phyloP scores from a whole-genome alignment of 2,329 filamentous ascomycete genomes.

The Fusarium citri region DNA sequence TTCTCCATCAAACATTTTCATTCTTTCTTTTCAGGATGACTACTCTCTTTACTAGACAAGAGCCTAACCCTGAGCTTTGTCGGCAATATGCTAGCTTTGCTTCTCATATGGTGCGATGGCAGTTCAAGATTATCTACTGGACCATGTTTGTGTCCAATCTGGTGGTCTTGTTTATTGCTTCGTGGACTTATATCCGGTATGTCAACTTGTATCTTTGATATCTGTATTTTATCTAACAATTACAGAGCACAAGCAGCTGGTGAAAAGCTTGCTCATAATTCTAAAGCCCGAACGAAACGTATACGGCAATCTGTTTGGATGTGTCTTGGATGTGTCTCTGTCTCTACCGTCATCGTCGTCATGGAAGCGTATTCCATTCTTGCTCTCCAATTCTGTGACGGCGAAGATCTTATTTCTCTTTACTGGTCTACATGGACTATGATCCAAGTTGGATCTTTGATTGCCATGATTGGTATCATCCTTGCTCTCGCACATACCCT shows the following conservation, averaged over 20 bases:
- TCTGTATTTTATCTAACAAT: not conserved
- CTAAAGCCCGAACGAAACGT: conserved; percentile 50
- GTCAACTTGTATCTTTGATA: conserved; percentile 23
- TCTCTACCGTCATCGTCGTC: conserved; percentile 60
- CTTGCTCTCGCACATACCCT: conserved; percentile 64
- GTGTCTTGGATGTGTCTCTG: conserved; percentile 57
- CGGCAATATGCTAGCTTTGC: conserved; percentile 59
- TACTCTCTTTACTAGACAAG: conserved; percentile 32
- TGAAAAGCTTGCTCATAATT: conserved; percentile 51
- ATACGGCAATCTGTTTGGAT: conserved; percentile 58
- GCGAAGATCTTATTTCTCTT: conserved; percentile 68
- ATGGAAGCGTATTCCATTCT: conserved; percentile 67
- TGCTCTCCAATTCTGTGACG: conserved; percentile 69
- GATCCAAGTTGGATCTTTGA: conserved; percentile 68
- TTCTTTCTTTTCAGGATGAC: conserved; percentile 24
- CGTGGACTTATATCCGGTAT: conserved; percentile 56
- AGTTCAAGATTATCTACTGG: conserved; percentile 63
- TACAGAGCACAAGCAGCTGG: conserved; percentile 53
- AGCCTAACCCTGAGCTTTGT: conserved; percentile 48
- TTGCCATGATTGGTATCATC: conserved; percentile 68
- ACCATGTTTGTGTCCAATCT: conserved; percentile 58
- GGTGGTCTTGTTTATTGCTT: conserved; percentile 57
- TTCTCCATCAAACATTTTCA: not conserved
- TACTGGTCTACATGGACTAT: conserved; percentile 73
- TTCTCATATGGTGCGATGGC: conserved; percentile 53